Conservation (phyloP, 1,284 basidiomycete species). For the Trametes versicolor region DNA sequence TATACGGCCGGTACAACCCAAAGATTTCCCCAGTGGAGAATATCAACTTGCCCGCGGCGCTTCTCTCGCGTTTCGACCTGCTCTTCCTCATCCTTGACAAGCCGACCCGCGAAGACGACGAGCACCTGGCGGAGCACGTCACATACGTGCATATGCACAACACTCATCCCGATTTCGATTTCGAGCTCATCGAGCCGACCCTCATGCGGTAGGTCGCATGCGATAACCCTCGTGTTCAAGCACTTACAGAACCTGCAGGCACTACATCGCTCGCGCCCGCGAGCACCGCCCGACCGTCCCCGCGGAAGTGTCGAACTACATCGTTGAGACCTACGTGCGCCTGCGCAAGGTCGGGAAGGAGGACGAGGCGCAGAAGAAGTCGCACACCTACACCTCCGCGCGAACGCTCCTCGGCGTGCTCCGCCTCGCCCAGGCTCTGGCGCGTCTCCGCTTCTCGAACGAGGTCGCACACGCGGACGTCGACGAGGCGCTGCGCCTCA, state of each 20-base stretch:
- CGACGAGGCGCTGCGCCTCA: constrained; percentile 95
- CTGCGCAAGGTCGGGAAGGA: constrained; percentile 94
- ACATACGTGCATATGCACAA: constrained; percentile 99
- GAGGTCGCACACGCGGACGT: constrained; percentile 89
- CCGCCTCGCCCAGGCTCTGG: constrained; percentile 94
- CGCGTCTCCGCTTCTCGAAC: constrained; percentile 88
- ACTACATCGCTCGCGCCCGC: constrained; percentile 97
- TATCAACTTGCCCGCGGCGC: constrained; percentile 97
- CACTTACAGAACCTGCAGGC: constrained; percentile 56
- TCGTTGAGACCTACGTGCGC: constrained; percentile 96
- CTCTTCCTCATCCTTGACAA: constrained; percentile 98
- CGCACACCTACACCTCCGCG: constrained; percentile 95
- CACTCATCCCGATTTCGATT: constrained; percentile 85
- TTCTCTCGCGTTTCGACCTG: constrained; percentile 96
- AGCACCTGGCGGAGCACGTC: constrained; percentile 96
- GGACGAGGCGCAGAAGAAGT: constrained; percentile 89
- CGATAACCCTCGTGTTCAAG: background rate
- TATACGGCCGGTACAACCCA: constrained; percentile 98
- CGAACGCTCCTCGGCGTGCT: constrained; percentile 95
- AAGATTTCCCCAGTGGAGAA: constrained; percentile 99
- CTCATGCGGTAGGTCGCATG: constrained; percentile 79
- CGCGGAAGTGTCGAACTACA: constrained; percentile 88
- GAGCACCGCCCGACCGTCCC: constrained; percentile 90
- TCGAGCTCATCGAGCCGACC: constrained; percentile 86
- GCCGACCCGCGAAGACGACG: constrained; percentile 93